Evolutionary conservation across 129 eudicot genomes (phyloP), one percentile per base, ranked within the genome.

Genomic region (Helianthus tuberosus): DNA sequence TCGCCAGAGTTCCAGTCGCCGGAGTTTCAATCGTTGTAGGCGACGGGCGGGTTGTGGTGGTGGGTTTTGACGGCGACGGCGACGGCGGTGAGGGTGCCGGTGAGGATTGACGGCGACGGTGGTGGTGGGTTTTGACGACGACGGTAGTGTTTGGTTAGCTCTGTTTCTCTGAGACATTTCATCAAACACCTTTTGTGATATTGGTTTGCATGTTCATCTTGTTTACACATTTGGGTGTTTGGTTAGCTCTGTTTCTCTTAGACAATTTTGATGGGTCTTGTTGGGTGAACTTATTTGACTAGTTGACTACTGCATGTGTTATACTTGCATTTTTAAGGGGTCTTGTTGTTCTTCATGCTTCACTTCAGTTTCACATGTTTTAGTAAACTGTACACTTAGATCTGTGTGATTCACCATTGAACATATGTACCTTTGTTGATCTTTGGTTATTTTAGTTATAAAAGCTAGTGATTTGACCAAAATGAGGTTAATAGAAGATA

Each of bases 401-500:
- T 77, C 70, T 17, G 61, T 58, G 69, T 68, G 62, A 36, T 77
- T 35, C 48, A 66, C 27, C 47, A 32, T 66, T 53, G 74, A 39
- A 68, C 57, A 39, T 72, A 57, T 27, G 73, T 23, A 23, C 2
- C 57, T 11, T 57, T 72, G 60, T 13, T 65, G 67, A 60, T 43
- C 9, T 46, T 25, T 44, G 11, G 59, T 53, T 71, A 55, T 11
- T 17, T 66, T 11, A n/a, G 66, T 4, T 75, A 66, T 23, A 73
- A 50, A 36, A 20, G 23, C 27, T 0, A 17, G 77, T 55, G 75
- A 71, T 17, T 71, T 50, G 32, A 27, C 32, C 32, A 66, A 67
- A 75, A 87, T 93, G 96, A 93, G 96, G 78, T 84, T 96, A 54
- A 61, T 86, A n/a, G 95, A 93, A 74, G 96, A 93, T 68, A 93